phyloP scores from a whole-genome alignment of 768 basidiomycete species.

The Amanita muscaria region DNA sequence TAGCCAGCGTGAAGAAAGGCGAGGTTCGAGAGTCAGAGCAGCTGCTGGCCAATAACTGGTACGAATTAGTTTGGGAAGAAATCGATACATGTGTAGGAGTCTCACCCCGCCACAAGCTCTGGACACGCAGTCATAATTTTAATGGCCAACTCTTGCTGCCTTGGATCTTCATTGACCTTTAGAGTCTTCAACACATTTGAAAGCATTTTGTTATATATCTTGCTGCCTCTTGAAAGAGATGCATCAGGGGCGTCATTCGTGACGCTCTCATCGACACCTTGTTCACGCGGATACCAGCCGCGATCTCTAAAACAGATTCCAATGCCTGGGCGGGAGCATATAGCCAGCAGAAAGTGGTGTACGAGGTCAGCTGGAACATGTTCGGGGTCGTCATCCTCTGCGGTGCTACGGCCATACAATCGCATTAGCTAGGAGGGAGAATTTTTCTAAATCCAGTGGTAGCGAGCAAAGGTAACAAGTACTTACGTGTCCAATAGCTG shows the following conservation, averaged over 20 bases:
- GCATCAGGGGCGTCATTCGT: constrained; percentile 29
- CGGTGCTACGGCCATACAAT: constrained; percentile 55
- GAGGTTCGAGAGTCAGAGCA: constrained; percentile 71
- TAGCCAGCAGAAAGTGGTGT: constrained; percentile 81
- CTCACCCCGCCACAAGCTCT: constrained; percentile 71
- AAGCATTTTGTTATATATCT: constrained; percentile 77
- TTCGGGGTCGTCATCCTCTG: constrained; percentile 41
- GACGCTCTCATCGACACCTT: constrained; percentile 30
- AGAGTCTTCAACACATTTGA: constrained; percentile 62
- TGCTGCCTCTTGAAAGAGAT: constrained; percentile 21
- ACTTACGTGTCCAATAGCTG: constrained; percentile 51
- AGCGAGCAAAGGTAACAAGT: too few species aligned
- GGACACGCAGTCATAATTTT: constrained; percentile 79
- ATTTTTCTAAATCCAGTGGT: too few species aligned
- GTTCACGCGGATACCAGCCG: constrained; percentile 84
- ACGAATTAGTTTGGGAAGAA: constrained; percentile 3
- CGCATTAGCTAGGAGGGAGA: too few species aligned
- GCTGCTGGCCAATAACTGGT: constrained; percentile 65
- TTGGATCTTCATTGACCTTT: constrained; percentile 82
- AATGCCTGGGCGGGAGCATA: constrained; percentile 70
- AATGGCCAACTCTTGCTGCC: constrained; percentile 77
- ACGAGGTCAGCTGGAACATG: constrained; percentile 68
- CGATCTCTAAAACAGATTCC: constrained; percentile 85
- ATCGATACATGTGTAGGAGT: neutral
- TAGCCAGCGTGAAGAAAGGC: constrained; percentile 86